Evolutionary conservation across 2,329 filamentous ascomycete species (phyloP), one percentile per base, ranked within the genome.

Genomic region (Botrytis byssoidea): DNA sequence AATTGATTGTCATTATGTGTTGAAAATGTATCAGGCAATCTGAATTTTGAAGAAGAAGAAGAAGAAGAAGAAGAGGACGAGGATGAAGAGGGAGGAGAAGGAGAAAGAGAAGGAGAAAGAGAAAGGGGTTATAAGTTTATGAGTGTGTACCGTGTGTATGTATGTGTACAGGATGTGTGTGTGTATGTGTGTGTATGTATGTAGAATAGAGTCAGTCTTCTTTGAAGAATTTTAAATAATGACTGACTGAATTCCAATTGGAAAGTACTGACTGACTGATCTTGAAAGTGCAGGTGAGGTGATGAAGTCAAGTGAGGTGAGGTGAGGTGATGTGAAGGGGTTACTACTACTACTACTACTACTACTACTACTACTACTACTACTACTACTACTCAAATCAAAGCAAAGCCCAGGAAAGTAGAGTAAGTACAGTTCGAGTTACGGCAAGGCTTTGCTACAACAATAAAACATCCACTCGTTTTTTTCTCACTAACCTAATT

Each of bases 1-100:
- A 67, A 51, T 67, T 67, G 35, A 55, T 55, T 40, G 65, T 42
- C 46, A 55, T 55, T 40, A 55, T 55, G 65, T 68, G 35, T 55
- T 40, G 65, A 35, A 68, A 40, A 55, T 68, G 65, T 29, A 68
- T 55, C 25, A 55, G 65, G 55, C 32, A 37, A 48, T n/a, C n/a
- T 25, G 35, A 3, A 25, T 16, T 42, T 63, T 18, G 60, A 40
- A 8, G 37, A 63, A n/a, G 25, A 63, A 16, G 35, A 61, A 16
- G 35, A 25, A 2, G 35, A 37, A 3, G 29, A 25, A 14, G 59
- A 3, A 2, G 20, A 25, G 1, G 35, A 14, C 0, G 59, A 8
- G 7, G 20, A 16, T 4, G 35, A 9, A 42, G 40, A 42, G 12
- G 37, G 37, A 40, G 35, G 35, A 35, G 35, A 6, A 35, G 59